These are phyloP conservation scores for Puccinia horiana DNA, from an alignment of 1,284 basidiomycete species.

Conservation along the genomic window DNA sequence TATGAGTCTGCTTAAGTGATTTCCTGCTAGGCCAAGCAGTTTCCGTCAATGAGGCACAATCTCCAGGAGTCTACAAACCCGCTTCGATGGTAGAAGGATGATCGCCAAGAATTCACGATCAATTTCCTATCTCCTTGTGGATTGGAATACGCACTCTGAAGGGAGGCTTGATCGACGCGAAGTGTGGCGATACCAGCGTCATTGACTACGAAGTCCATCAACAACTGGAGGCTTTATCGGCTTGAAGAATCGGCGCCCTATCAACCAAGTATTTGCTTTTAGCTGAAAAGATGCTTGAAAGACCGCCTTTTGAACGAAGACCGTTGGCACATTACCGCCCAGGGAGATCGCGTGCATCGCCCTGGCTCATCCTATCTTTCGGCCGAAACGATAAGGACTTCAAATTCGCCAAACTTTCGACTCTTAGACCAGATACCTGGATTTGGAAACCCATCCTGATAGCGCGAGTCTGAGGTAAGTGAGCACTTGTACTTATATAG, in stretches of 20 bases:
- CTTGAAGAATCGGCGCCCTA: background rate
- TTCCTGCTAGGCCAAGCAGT: background rate
- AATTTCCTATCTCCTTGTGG: background rate
- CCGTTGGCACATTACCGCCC: background rate
- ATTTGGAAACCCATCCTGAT: background rate
- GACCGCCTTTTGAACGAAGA: conserved; percentile 4
- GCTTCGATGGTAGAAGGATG: background rate
- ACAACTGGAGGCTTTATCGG: background rate
- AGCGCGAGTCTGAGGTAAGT: background rate
- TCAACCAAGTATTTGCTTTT: conserved; percentile 9
- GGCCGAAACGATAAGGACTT: background rate
- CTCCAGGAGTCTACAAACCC: background rate
- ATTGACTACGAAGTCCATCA: background rate
- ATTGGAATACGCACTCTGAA: background rate
- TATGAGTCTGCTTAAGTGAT: background rate
- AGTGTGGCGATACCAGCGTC: background rate
- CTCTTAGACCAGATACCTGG: background rate
- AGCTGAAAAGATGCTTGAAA: conserved; percentile 1
- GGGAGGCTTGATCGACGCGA: background rate
- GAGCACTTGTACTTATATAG: no score
- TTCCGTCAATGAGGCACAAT: background rate
- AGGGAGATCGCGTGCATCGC: background rate
- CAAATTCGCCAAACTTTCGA: background rate
- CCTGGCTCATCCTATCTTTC: background rate
- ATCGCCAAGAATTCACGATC: conserved; percentile 14